Base-by-base conservation (phyloP, 1,284 basidiomycete genomes). In the Ustilago trichophora region DNA sequence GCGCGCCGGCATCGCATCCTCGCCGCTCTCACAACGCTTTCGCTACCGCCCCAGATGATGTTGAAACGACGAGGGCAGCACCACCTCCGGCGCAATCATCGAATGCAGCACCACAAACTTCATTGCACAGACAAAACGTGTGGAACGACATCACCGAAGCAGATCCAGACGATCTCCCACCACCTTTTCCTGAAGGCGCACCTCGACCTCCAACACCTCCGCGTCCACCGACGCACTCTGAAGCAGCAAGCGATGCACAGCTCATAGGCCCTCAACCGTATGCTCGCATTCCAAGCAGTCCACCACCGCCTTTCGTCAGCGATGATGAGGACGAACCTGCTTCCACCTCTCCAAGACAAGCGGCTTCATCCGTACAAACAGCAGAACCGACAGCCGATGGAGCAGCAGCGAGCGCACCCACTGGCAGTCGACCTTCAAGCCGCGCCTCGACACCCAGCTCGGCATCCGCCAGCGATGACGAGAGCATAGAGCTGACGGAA, bases 251-350 rank as follows among this genome's bases (percentile, higher is more conserved):
- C 31, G 58, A 62, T 12, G 45, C 49, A 18, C 65, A 68, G 25
- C 18, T 68, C n/a, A 62, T 68, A 11, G 65, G 36, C 0, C 54
- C 65, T 4, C 65, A 68, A 32, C 65, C 65, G 16, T 58, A 68
- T 16, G 42, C 37, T 19, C 55, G 60, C 0, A 53, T 71, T 3
- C 75, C 75, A 2, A 45, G 49, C 31, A 75, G 73, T 32, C 75
- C 75, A 5, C 75, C 75, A 37, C 75, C 75, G 12, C 45, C 75
- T 6, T 77, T 77, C 40, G 37, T 56, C 18, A 75, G 64, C 32
- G 75, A 75, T 21, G 57, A 66, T 9, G 56, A 60, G 37, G 55
- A 64, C 18, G 64, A 67, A 7, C 24, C 36, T 8, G 9, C 37
- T 11, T 22, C 33, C 4, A 19, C 24, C 27, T n/a, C n/a, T n/a